Evolutionary conservation across 1,284 basidiomycete species (phyloP), one percentile per base, ranked within the genome.

Genomic region (Fistulina hepatica): DNA sequence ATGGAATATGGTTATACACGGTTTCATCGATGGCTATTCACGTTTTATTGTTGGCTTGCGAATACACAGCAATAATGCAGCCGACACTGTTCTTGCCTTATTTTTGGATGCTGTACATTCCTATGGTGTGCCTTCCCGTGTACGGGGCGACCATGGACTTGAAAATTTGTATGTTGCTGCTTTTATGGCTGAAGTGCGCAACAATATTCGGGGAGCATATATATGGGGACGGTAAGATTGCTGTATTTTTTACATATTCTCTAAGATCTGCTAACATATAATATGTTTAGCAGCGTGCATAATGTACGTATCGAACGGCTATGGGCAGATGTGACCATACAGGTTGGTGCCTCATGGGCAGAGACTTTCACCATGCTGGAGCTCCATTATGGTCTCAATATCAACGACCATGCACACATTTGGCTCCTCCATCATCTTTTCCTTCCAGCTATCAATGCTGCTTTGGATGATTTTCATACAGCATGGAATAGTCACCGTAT

Each of bases 1-100:
- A 0, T 60, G 51, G 48, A 46, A 46, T 34, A 54, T 60, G 34
- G 53, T 60, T 3, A 50, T 55, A 20, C 57, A 60, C 47, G 51
- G 37, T 0, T 59, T 59, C 39, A 53, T 59, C 33, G 54, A 59
- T 46, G 55, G 55, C 2, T 53, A 46, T 34, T 51, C 52, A 1
- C 35, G 52, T 0, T 42, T 57, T 8, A 38, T 59, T 13, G 43
- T 44, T 0, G 55, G 53, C 2, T 22, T 58, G 1, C 36, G 36
- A 2, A 52, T 51, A 4, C 43, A 44, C 34, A 44, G 46, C 37
- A 61, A 61, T 43, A 61, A 61, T 31, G 15, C 33, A 0, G 50
- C 48, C 4, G 30, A 39, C 0, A 58, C 59, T 2, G 57, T 60
- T 1, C 45, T 58, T 1, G 41, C 50, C 3, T 33, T 59, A 1